These are phyloP conservation scores for Neostapfia colusana DNA, from an alignment of 176 grass and related monocot genomes.

Conservation along the genomic window DNA sequence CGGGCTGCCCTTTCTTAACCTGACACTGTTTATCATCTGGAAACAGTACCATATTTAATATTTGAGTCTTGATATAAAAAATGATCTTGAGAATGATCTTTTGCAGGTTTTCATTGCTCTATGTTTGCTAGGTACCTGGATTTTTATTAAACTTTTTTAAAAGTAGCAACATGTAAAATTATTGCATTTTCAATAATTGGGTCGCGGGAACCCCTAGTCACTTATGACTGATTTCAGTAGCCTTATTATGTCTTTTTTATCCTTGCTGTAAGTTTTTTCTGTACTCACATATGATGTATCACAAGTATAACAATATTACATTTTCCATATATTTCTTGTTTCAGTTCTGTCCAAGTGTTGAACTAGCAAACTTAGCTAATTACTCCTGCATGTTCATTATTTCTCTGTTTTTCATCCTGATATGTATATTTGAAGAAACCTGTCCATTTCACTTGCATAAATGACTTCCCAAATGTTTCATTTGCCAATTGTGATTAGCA, in stretches of 20 bases:
- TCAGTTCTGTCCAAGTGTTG: not conserved
- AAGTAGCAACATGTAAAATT: too few relatives aligned
- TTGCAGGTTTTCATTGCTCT: too few relatives aligned
- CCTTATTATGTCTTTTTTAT: conserved; percentile 1
- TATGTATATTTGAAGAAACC: not conserved
- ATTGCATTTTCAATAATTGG: too few relatives aligned
- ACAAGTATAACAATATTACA: not conserved
- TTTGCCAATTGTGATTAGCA: not conserved
- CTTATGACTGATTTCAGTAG: not conserved
- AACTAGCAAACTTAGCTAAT: not conserved
- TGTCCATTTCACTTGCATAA: not conserved
- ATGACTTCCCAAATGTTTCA: not conserved
- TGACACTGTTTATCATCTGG: too few relatives aligned
- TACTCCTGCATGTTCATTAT: not conserved
- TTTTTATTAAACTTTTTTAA: too few relatives aligned
- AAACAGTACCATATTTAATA: too few relatives aligned
- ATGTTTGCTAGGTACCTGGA: too few relatives aligned
- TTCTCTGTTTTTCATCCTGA: not conserved
- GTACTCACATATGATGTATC: not conserved
- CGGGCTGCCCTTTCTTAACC: too few relatives aligned
- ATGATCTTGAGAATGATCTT: too few relatives aligned
- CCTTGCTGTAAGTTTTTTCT: not conserved
- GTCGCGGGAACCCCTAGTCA: too few relatives aligned
- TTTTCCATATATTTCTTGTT: not conserved
- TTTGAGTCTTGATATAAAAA: too few relatives aligned